Conservation (phyloP, 306 rosid genomes). For the Cicer pinnatifidum region DNA sequence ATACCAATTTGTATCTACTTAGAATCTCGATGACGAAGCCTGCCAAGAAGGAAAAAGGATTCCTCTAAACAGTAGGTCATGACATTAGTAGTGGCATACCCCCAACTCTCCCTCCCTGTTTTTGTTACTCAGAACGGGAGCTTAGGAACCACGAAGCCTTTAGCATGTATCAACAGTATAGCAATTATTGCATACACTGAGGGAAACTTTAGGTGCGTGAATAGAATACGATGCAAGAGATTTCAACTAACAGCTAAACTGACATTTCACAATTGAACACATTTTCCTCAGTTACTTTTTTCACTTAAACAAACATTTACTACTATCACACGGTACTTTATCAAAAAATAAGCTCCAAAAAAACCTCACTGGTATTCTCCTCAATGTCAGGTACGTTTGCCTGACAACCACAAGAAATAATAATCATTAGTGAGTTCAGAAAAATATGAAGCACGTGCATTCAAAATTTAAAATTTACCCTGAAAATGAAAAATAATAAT, state of each 20-base stretch:
- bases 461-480: slow-evolving; percentile 6
- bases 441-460: slow-evolving; percentile 6
- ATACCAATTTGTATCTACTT: too few species aligned
- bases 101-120: too few species aligned
- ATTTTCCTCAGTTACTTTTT: background rate
- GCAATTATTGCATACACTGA: too few species aligned
- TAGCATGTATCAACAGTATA: too few species aligned
- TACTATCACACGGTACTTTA: background rate
- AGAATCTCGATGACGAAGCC: too few species aligned
- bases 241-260: too few species aligned
- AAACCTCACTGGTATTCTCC: slow-evolving; percentile 91
- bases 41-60: background rate
- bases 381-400: slow-evolving; percentile 92
- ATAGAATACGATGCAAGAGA: too few species aligned
- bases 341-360: slow-evolving; percentile 47
- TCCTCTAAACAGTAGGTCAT: background rate
- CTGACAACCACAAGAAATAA: slow-evolving; percentile 54
- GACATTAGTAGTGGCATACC: background rate
- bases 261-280: background rate
- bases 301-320: background rate
- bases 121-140: too few species aligned
- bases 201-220: too few species aligned
- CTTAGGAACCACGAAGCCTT: too few species aligned
- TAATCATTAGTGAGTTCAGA: slow-evolving; percentile 2
- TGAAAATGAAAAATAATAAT: too few species aligned